Percentiles rank a stretch among this genome's conserved stretches.
Evolutionary conservation across 164 flowering plant species (phyloP).

Genomic region (Annona cherimola): DNA sequence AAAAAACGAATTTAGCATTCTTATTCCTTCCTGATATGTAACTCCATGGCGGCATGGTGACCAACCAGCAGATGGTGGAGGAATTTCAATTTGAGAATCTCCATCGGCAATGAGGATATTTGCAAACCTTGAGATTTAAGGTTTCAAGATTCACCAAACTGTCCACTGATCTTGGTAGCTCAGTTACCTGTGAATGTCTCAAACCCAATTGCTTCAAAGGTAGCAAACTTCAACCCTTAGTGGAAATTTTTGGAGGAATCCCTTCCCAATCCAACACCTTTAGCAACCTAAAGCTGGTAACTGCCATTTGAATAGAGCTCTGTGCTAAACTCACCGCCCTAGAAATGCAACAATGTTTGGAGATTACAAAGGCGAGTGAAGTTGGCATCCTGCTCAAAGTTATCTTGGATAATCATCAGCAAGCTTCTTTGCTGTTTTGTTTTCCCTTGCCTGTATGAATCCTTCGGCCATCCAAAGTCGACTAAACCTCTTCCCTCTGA

Average conservation of each 20-base stretch:
- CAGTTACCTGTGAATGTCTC: slow-evolving; percentile 20
- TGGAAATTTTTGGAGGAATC: slow-evolving; percentile 19
- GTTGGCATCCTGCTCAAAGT: neutral
- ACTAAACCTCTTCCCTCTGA: slow-evolving; percentile 5
- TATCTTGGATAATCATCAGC: slow-evolving; percentile 17
- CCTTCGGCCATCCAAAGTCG: slow-evolving; percentile 23
- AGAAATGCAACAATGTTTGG: slow-evolving; percentile 16
- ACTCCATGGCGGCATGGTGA: slow-evolving; percentile 18
- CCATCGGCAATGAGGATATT: slow-evolving; percentile 22
- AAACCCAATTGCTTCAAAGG: slow-evolving; percentile 24
- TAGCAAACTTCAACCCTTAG: slow-evolving; percentile 12
- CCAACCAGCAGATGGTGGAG: slow-evolving; percentile 30
- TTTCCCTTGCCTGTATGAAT: slow-evolving; percentile 19
- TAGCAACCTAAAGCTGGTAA: slow-evolving; percentile 14
- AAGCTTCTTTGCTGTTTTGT: slow-evolving; percentile 14
- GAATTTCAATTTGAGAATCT: slow-evolving; percentile 19
- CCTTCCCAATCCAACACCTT: slow-evolving; percentile 32
- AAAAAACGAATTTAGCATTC: slow-evolving; percentile 13
- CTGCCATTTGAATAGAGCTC: neutral
- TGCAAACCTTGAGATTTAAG: slow-evolving; percentile 25
- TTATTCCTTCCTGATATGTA: slow-evolving; percentile 12
- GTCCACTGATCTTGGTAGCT: slow-evolving; percentile 23
- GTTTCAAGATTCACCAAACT: slow-evolving; percentile 28
- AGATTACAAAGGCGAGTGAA: neutral
- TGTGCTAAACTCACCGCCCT: neutral